phyloP scores from a whole-genome alignment of 2,329 filamentous ascomycete species.

The Capronia epimyces region DNA sequence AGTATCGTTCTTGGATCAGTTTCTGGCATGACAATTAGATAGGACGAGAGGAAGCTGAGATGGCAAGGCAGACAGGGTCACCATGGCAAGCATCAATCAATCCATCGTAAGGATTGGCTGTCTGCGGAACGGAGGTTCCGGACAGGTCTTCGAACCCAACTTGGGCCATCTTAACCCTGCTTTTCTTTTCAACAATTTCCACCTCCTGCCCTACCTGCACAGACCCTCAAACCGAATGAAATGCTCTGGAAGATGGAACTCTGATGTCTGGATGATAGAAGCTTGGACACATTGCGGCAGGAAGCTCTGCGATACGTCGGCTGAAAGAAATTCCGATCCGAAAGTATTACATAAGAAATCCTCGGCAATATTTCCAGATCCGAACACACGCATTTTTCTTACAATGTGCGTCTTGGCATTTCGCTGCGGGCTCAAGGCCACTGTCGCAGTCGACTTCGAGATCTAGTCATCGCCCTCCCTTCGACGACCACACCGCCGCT shows the following conservation, averaged over 20 bases:
- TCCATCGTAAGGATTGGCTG: slow-evolving; percentile 69
- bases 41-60: slow-evolving; percentile 9
- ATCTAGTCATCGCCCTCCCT: neutral
- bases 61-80: slow-evolving; percentile 51
- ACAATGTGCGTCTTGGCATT: slow-evolving; percentile 24
- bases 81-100: slow-evolving; percentile 63
- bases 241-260: neutral
- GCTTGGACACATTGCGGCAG: neutral
- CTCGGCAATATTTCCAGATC: slow-evolving; percentile 10
- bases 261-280: neutral
- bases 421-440: slow-evolving; percentile 14
- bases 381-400: slow-evolving; percentile 8
- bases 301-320: neutral
- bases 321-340: neutral
- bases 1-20: slow-evolving; percentile 67
- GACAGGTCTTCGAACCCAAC: slow-evolving; percentile 36
- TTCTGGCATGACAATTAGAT: slow-evolving; percentile 41
- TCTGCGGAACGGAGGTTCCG: slow-evolving; percentile 31
- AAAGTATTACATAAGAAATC: neutral
- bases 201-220: neutral
- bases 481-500: slow-evolving; percentile 10
- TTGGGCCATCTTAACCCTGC: slow-evolving; percentile 27
- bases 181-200: neutral
- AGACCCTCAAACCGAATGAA: neutral
- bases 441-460: neutral